Base-by-base conservation (phyloP, 257 asterid genomes). In the Solanum boliviense region DNA sequence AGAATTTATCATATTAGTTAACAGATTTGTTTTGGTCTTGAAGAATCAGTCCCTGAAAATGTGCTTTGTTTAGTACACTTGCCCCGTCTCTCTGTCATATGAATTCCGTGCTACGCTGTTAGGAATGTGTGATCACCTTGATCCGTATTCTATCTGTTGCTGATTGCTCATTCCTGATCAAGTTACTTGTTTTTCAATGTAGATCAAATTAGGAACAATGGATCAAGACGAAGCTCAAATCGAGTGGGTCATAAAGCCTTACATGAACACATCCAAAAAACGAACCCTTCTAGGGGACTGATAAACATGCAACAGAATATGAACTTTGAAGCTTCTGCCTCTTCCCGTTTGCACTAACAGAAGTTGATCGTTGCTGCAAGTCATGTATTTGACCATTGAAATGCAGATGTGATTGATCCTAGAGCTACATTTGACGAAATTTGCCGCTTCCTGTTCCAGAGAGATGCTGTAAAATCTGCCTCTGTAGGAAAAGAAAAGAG, bases 171-270 rank as follows among this genome's bases (percentile, higher is more conserved):
- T 25, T 34, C 65, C 41, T 67, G 36, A 48, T 52, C 60, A 35
- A 48, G 38, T 81, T 85, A 34, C n/a, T 48, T 31, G 27, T 18
- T 78, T 72, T 29, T 34, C 18, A 35, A 44, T 25, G 87, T 88
- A 97, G 98, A 90, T 97, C 81, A 93, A 93, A 90, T 90, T 95
- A 48, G 99, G 99, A 90, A 95, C 98, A 3, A 81, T 96, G 93
- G 99, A 96, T 84, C 98, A 95, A 90, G 96, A 92, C 13, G 98
- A 95, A 92, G 98, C 98, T 89, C 96, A 93, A 86, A 91, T 68
- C 2, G 98, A 95, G 87, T 96, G 95, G 95, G 93, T 93, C 56
- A 89, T 91, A 58, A 89, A 91, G 82, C 96, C 98, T 36, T 94
- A 90, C 89, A 93, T 91, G 96, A 94, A 94, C 91, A 93, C 98